Base-by-base conservation (phyloP, 306 rosid species). In the Prunus davidiana region DNA sequence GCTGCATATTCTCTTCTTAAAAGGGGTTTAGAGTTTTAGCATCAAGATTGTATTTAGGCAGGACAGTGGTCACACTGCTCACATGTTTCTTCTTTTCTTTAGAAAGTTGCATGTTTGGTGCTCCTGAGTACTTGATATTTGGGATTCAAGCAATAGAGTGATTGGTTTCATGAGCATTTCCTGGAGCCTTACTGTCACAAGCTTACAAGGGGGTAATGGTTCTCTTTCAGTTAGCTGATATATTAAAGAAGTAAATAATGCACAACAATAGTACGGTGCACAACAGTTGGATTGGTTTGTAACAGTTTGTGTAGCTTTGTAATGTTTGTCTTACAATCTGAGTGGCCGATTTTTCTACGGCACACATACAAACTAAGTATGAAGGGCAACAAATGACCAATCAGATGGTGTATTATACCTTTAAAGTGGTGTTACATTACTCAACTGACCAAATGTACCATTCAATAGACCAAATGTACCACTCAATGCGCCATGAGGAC, bases 1-100 rank as follows among this genome's bases (percentile, higher is more conserved):
- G 73, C 69, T 77, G 75, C 57, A 38, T 38, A 34, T 63, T 15
- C 64, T 68, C 51, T 68, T 65, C 66, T 64, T 74, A 27, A 16
- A 62, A 49, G 78, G 43, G 46, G 24, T 50, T 72, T 34, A 71
- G 73, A 27, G 25, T 69, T 51, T 62, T 20, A 69, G 75, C 78
- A 41, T 77, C 76, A 32, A 50, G 55, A 52, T 58, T 61, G 41
- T 47, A 52, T 66, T 76, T 73, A 54, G 68, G 61, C 20, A 52
- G 52, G 56, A 76, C 47, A 25, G 58, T 75, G 67, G 16, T 61
- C 20, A 43, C 78, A 52, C 58, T 75, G 67, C n/a, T 61, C 20
- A 43, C 78, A 52, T 64, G 5, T 41, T 60, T 49, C 19, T 51
- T n/a, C 25, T 30, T 8, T 28, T 28, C 16, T 30, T 32, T 15